Conservation (phyloP, 768 basidiomycete species). For the Mycena venus region DNA sequence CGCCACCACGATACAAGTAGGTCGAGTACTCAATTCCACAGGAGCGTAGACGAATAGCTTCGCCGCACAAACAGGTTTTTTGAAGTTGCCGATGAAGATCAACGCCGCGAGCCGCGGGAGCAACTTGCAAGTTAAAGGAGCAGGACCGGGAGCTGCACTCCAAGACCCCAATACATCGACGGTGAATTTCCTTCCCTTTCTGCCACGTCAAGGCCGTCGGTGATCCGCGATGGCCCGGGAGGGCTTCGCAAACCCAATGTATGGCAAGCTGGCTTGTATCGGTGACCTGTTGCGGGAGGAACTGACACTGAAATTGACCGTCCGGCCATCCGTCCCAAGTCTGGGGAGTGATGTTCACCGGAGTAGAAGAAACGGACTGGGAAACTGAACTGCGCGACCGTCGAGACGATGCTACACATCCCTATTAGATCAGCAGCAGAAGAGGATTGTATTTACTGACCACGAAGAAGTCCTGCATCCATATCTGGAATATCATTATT, state of each 20-base stretch:
- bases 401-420: not conserved
- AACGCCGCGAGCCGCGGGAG: not conserved
- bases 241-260: not conserved
- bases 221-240: not conserved
- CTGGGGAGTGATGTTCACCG: not conserved
- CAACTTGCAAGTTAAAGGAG: not conserved
- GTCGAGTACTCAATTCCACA: conserved; percentile 11
- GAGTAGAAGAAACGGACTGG: not conserved
- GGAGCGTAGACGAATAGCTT: not conserved
- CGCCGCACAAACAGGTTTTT: not conserved
- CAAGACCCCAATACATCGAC: not conserved
- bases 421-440: no score
- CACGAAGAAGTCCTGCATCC: no score
- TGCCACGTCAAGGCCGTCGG: not conserved
- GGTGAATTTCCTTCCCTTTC: conserved; percentile 1
- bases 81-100: conserved; percentile 9
- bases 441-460: no score
- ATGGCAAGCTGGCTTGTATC: not conserved
- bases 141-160: not conserved
- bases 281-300: not conserved
- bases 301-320: not conserved
- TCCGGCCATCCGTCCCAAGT: conserved; percentile 9
- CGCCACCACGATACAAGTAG: not conserved
- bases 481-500: no score
- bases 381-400: not conserved